phyloP scores from a whole-genome alignment of 2,329 filamentous ascomycete genomes.

The Tolypocladium endophyticum region DNA sequence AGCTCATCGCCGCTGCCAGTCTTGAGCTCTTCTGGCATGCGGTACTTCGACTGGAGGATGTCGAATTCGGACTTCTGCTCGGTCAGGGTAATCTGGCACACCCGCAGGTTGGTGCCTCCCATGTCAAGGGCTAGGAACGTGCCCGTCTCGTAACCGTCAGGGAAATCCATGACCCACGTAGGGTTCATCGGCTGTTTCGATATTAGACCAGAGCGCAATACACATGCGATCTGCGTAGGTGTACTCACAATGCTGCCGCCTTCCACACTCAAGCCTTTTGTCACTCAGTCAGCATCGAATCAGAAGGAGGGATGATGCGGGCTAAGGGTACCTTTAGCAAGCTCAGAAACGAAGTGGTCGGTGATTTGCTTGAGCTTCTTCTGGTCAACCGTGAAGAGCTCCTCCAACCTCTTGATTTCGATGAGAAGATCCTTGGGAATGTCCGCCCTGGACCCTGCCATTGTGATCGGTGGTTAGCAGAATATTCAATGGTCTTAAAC shows the following conservation, averaged over 20 bases:
- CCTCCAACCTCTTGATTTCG: slow-evolving; percentile 77
- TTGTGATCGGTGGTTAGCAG: slow-evolving; percentile 9
- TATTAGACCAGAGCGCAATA: slow-evolving; percentile 8
- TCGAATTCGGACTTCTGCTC: slow-evolving; percentile 84
- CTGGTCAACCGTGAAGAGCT: slow-evolving; percentile 68
- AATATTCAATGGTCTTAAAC: not conserved
- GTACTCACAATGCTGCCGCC: slow-evolving; percentile 81
- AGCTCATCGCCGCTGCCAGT: slow-evolving; percentile 74
- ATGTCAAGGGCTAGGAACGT: slow-evolving; percentile 87
- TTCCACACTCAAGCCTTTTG: slow-evolving; percentile 65
- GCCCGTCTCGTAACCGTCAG: slow-evolving; percentile 76
- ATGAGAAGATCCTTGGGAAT: slow-evolving; percentile 71
- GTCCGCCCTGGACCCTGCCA: slow-evolving; percentile 76
- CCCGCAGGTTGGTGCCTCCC: slow-evolving; percentile 90
- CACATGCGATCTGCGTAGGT: not conserved
- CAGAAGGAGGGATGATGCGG: not conserved
- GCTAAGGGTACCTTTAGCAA: slow-evolving; percentile 58
- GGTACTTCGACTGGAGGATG: slow-evolving; percentile 93
- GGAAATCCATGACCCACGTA: slow-evolving; percentile 88
- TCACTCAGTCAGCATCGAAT: not conserved
- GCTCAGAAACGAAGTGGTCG: slow-evolving; percentile 77
- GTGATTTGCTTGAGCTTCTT: slow-evolving; percentile 83
- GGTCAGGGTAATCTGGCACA: slow-evolving; percentile 84
- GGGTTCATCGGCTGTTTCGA: slow-evolving; percentile 82
- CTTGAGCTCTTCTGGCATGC: slow-evolving; percentile 88